phyloP scores from a whole-genome alignment of 2,329 filamentous ascomycete species.

The Ceratocystis smalleyi region DNA sequence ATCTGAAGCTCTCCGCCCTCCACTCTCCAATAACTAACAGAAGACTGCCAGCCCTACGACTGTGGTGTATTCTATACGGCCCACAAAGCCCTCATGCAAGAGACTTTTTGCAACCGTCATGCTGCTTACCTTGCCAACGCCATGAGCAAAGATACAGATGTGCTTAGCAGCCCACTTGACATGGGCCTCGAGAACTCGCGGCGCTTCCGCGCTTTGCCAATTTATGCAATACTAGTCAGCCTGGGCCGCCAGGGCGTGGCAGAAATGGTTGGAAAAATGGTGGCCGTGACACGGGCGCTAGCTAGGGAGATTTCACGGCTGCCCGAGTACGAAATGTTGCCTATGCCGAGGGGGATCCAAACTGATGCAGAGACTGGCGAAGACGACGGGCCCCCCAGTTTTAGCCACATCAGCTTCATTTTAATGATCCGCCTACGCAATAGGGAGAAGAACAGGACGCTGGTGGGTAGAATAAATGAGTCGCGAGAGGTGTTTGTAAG shows the following conservation, averaged over 20 bases:
- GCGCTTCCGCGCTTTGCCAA: conserved; percentile 77
- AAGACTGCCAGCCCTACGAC: conserved; percentile 54
- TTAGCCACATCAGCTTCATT: conserved; percentile 46
- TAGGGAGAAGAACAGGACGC: conserved; percentile 40
- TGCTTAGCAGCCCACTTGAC: conserved; percentile 68
- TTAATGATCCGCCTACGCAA: conserved; percentile 66
- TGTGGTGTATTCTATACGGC: conserved; percentile 77
- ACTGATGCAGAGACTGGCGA: conserved; percentile 18
- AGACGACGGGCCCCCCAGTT: conserved; percentile 26
- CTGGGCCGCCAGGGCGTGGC: conserved; percentile 57
- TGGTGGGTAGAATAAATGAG: conserved; percentile 60
- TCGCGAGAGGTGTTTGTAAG: conserved; percentile 66
- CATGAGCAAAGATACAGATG: conserved; percentile 18
- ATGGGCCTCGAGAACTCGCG: conserved; percentile 83
- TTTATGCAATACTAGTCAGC: conserved; percentile 63
- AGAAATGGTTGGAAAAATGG: conserved; percentile 56
- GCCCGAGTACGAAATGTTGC: conserved; percentile 50
- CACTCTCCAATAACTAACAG: not conserved
- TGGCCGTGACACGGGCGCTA: conserved; percentile 52
- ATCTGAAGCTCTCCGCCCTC: not conserved
- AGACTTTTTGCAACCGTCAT: conserved; percentile 68
- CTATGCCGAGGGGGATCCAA: conserved; percentile 21
- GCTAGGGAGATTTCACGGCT: conserved; percentile 47
- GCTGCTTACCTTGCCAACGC: conserved; percentile 56
- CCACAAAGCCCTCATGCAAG: conserved; percentile 38